Evolutionary conservation across 495 filamentous ascomycete species (phyloP), one percentile per base, ranked within the genome.

Genomic region (Penicillium lividum): DNA sequence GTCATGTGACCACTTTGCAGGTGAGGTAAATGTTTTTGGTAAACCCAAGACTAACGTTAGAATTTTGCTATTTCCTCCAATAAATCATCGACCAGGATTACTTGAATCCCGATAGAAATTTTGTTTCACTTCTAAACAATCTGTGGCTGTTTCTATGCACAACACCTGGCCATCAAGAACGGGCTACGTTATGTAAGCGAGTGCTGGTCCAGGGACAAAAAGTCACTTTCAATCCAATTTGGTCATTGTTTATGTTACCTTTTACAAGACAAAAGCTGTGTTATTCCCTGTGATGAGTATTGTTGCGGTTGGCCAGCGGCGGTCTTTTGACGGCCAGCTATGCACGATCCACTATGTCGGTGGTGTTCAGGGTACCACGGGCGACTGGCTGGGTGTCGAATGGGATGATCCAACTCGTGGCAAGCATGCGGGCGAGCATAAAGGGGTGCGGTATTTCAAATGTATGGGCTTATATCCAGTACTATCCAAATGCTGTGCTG

Each of bases 381-480:
- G 91, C 31, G 79, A 82, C 65, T 98, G 94, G 95, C 77, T 98
- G 18, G 94, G 94, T 28, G 91, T 98, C 18, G 94, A 98, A 79
- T 98, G 95, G 95, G 94, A 98, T 73, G 89, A 96, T 65, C 77
- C 84, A 53, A 77, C 75, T 42, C 78, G 91, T 65, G 95, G 94
- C 31, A 98, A 97, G 76, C 92, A 98, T 75, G 83, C 91, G 58
- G 94, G 95, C 9, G 84, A 86, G 55, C 84, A 93, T 75, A 84
- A 84, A 27, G 92, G 89, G 49, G 77, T 83, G 60, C 84, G 81
- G 55, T 97, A 98, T 68, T 98, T 98, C 64, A 79, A 81, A 62
- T 96, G 93, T 97, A 78, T 36, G 56, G 58, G 29, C 22, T 22
- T 58, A n/a, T 40, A 10, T 45, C 2, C 9, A 3, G 16, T 33